A percentile compares a stretch with the other conserved stretches of the same genome.
phyloP scores from a whole-genome alignment of 2,329 filamentous ascomycete species.

The Fusarium multiceps region DNA sequence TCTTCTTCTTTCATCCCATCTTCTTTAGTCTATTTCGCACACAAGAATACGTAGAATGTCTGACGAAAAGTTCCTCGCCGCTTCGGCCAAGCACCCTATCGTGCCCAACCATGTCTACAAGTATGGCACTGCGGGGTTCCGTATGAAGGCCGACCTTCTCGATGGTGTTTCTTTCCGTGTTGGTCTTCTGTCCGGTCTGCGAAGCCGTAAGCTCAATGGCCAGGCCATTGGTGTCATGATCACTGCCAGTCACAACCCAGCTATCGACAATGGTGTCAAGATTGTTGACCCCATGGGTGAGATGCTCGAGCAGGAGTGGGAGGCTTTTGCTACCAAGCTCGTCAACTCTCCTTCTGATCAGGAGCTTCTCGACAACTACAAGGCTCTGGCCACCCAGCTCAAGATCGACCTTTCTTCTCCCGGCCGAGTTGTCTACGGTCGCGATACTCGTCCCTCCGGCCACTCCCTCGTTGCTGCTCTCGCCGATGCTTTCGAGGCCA shows the following conservation, averaged over 20 bases:
- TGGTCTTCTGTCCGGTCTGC: constrained; percentile 86
- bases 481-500: constrained; percentile 80
- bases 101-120: constrained; percentile 67
- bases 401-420: constrained; percentile 77
- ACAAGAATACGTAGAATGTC: constrained; percentile 54
- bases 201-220: constrained; percentile 88
- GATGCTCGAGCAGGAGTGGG: constrained; percentile 97
- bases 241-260: constrained; percentile 92
- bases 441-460: constrained; percentile 93
- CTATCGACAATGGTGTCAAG: constrained; percentile 92
- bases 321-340: constrained; percentile 85
- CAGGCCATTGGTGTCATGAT: constrained; percentile 97
- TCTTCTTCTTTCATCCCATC: constrained; percentile 18
- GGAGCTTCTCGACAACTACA: constrained; percentile 79
- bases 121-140: constrained; percentile 75
- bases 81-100: constrained; percentile 72
- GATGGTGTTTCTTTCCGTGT: constrained; percentile 94
- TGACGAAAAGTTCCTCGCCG: constrained; percentile 66
- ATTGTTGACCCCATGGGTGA: constrained; percentile 97
- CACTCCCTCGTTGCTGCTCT: constrained; percentile 84
- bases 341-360: constrained; percentile 86
- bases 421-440: constrained; percentile 86
- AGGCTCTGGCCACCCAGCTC: constrained; percentile 77
- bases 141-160: constrained; percentile 80
- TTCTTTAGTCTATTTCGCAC: constrained; percentile 2